Base-by-base conservation (phyloP, 2,329 filamentous ascomycete species). In the Chaetomiaceae sp. region DNA sequence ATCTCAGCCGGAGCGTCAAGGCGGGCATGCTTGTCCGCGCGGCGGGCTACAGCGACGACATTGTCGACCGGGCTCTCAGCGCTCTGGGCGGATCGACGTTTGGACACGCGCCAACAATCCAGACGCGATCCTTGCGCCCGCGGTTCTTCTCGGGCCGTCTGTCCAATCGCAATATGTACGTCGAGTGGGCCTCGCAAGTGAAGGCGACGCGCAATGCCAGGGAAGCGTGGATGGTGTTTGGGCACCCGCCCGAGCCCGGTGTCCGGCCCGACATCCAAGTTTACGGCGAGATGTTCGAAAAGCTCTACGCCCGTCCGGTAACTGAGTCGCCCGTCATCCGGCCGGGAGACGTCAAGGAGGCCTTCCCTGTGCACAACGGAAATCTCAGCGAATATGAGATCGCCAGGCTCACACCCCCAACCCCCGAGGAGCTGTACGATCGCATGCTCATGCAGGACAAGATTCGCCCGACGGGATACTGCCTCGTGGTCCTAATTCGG, bases 351-450 rank as follows among this genome's bases (percentile, higher is more conserved):
- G 68, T 68, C 32, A 71, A 65, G 50, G 79, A 83, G 58, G 67
- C 74, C 8, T 65, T 73, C 11, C 70, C 76, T 1, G 71, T 79
- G 17, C 66, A 81, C 17, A 72, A 78, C 45, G 66, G 68, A 62
- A 86, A 73, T 62, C 74, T 72, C 57, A 84, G 72, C 48, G 74
- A 81, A n/a, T 78, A 81, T 45, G 84, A 86, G 47, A 78, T 78
- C 53, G 74, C 79, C 32, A 72, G 78, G n/a, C 66, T 80, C 35
- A 67, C 71, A 12, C 78, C 84, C 1, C 85, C 85, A 2, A 73
- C 69, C 1, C 64, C 81, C 10, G 64, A 71, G 4, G 68, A 76
- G 41, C 68, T 90, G 4, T 84, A 83, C 48, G 58, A 69, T 10
- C 67, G 72, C 34, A 85, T 89, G 78, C 59, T 89, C 78, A 59